Evolutionary conservation across 177 flowering plant genomes (phyloP).

Genomic region (Tripterygium wilfordii): DNA sequence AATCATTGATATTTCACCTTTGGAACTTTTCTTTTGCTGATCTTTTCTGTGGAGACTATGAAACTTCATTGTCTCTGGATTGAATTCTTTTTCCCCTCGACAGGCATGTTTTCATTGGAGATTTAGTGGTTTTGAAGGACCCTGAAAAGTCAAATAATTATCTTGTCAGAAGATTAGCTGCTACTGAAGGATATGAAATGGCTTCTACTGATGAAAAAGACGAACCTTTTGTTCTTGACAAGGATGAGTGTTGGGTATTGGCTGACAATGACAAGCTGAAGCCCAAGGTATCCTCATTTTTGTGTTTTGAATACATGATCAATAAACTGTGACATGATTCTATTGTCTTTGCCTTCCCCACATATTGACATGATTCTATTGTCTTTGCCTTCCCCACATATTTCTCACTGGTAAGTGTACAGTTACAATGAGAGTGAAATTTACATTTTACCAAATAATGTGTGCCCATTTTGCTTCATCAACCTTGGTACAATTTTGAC

Average conservation of each 20-base stretch:
- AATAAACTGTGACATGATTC: background rate
- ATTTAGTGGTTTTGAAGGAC: conserved; percentile 82
- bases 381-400: background rate
- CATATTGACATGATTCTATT: background rate
- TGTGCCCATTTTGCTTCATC: no score
- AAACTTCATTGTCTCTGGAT: background rate
- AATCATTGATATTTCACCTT: no score
- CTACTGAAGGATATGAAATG: conserved; percentile 91
- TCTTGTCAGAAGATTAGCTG: conserved; percentile 91
- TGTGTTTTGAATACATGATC: background rate
- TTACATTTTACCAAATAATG: no score
- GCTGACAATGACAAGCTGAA: conserved; percentile 82
- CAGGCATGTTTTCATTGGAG: conserved; percentile 89
- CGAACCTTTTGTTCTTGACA: conserved; percentile 77
- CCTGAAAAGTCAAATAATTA: conserved; percentile 53
- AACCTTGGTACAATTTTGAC: no score
- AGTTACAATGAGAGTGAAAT: no score
- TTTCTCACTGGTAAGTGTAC: no score
- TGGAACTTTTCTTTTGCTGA: background rate
- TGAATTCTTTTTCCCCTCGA: background rate
- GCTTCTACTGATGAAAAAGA: conserved; percentile 82
- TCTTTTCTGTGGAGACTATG: background rate
- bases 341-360: background rate
- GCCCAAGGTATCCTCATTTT: conserved; percentile 41
- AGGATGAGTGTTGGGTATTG: conserved; percentile 89